Evolutionary conservation across 495 filamentous ascomycete species (phyloP), one percentile per base, ranked within the genome.

Genomic region (Trypethelium eluteriae): DNA sequence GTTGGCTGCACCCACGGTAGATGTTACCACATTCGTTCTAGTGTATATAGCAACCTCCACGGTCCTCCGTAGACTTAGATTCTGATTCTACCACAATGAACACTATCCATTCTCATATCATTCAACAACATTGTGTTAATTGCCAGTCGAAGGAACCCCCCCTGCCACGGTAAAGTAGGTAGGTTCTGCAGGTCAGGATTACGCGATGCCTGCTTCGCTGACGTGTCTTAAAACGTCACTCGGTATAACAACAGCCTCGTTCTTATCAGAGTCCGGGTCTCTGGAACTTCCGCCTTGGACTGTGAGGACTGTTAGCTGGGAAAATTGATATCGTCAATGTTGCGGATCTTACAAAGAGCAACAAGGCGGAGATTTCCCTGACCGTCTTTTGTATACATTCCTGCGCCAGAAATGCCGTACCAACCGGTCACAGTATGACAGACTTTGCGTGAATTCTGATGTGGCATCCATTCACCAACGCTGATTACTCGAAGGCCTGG

Each of bases 361-460:
- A 59, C 14, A 34, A 59, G 53, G 14, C 32, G 53, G 18, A 36
- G 7, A n/a, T 59, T 10, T 36, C 53, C 53, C 14, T 36, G 53
- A 10, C 7, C 32, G 32, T 59, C 53, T 59, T 59, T 11, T 59
- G 32, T 35, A 14, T 59, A 59, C 32, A 59, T 59, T 59, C 25
- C 53, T 35, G 53, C 53, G n/a, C 53, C 53, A 34, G 53, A 59
- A 35, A 59, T 59, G 10, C 53, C 53, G 53, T 59, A 59, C 53
- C 53, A 59, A 36, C 53, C 53, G n/a, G 53, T 59, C n/a, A 59
- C 32, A 3, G 18, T 59, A 36, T 59, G 53, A 18, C 32, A 59
- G 18, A 59, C 7, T 18, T 59, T 18, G 3, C 32, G 53, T 36
- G 5, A 18, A 36, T 14, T 36, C 18, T 59, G 53, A 7, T 18